Base-by-base conservation (phyloP, 208 protist genomes). In the Crithidia expoeki region DNA sequence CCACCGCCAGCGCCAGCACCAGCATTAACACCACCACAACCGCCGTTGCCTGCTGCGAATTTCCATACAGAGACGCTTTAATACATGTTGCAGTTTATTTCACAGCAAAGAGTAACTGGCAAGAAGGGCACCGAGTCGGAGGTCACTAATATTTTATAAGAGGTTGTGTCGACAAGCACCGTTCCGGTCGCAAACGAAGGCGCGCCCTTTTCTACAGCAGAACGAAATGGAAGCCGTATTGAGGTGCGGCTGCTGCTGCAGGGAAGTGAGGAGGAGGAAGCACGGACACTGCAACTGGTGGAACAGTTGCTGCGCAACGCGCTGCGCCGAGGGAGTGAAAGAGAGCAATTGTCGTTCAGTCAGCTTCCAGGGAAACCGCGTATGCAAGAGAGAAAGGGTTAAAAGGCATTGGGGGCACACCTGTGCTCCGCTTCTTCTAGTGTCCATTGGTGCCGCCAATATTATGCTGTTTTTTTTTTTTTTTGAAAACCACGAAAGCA, bases 31-130 rank as follows among this genome's bases (percentile, higher is more conserved):
- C 14, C 38, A 44, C 38, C 38, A 44, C 10, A 44, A 44, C 5
- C 14, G 23, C 17, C 47, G 47, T 17, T 4, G 4, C 11, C 36
- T 55, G 60, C 49, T 2, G 51, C 23, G 1, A 11, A 32, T 44
- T 68, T 69, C 33, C 70, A 76, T 33, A 69, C 38, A 6, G 52
- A 76, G 38, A 62, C 70, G 5, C 52, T 76, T 49, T 55, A 69
- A 46, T 76, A 76, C 47, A 55, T 55, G n/a, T 36, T 76, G 21
- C 70, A 34, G 30, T 50, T 57, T 6, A 21, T 76, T 11, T 38
- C 19, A 1, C 53, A 68, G 70, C 70, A 47, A 6, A 57, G 63
- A 10, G 50, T 27, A 12, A 38, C 50, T 3, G 58, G 12, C 12
- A 40, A 51, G 27, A n/a, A 7, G 6, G 36, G 16, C 4, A 33